A percentile compares a stretch with the other conserved stretches of the same genome.
Conservation (phyloP, 2,329 filamentous ascomycete species). For the Venturia carpophila region DNA sequence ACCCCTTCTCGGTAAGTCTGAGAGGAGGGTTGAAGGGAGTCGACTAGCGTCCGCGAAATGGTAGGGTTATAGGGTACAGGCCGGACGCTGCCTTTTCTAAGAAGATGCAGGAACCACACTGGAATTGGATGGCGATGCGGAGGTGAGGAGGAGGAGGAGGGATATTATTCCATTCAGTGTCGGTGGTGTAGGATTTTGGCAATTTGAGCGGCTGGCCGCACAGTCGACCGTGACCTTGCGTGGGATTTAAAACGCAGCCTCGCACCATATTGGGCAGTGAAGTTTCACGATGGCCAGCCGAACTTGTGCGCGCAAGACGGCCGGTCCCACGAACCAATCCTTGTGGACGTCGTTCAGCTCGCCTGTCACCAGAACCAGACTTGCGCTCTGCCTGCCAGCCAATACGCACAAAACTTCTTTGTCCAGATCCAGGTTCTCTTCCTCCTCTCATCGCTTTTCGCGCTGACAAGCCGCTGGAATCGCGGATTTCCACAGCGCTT, state of each 20-base stretch:
- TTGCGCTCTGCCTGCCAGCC: neutral
- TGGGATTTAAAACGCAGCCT: neutral
- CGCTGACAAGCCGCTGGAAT: neutral
- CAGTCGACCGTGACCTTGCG: conserved; percentile 2
- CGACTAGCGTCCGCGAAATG: neutral
- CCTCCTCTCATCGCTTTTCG: neutral
- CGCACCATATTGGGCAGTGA: conserved; percentile 7
- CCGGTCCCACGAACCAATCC: neutral
- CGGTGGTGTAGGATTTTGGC: neutral
- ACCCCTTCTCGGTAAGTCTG: neutral
- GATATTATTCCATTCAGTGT: neutral
- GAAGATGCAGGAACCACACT: neutral
- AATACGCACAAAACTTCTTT: neutral
- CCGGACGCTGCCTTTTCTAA: neutral
- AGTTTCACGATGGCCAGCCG: conserved; percentile 4
- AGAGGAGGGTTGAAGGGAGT: neutral
- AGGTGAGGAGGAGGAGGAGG: neutral
- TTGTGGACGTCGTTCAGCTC: neutral
- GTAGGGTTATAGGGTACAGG: neutral
- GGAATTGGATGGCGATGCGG: neutral
- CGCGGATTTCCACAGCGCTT: neutral
- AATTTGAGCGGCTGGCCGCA: neutral
- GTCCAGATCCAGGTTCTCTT: neutral
- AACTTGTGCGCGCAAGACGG: neutral
- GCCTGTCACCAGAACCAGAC: neutral